Evolutionary conservation across 2,329 filamentous ascomycete species (phyloP), one percentile per base, ranked within the genome.

Genomic region (Penicillium nordicum): DNA sequence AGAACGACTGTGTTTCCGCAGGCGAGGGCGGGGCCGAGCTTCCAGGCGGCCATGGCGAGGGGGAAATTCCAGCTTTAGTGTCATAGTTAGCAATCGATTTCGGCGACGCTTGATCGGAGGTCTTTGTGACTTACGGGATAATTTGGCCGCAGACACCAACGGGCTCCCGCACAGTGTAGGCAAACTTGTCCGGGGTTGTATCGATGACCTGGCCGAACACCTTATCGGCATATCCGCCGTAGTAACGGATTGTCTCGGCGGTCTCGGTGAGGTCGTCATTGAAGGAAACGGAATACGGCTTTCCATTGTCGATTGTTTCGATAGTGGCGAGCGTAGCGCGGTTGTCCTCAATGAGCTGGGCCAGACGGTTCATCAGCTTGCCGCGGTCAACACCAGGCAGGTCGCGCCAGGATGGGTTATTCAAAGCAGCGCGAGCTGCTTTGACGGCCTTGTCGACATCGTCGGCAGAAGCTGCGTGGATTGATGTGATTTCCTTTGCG

Each of bases 151-250:
- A 92, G 57, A 90, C 87, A 74, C 88, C 87, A 59, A 84, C 76
- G 7, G 90, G 88, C 82, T 94, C 89, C 60, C 84, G 83, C 69
- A 81, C 79, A 64, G 88, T 90, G 80, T 92, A 93, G 79, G 88
- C 86, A 79, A 93, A 90, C 74, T 86, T 89, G 62, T 89, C 87
- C 45, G 84, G 82, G 63, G 80, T 78, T 63, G 89, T 87, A 65
- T 92, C 88, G 61, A 92, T 84, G 54, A 90, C 88, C 81, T 90
- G 89, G 75, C 90, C 90, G 76, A 88, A 82, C 63, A 92, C 87
- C 85, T 95, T 95, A 81, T 95, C 90, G 67, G 89, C 88, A 84
- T 88, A 94, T 57, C 90, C 90, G 69, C 82, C 89, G 66, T 91
- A 92, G 50, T 67, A 67, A 12, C 65, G 65, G 12, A 67, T 63